Evolutionary conservation across 768 basidiomycete genomes (phyloP).

Genomic region (Podaxis sp.): DNA sequence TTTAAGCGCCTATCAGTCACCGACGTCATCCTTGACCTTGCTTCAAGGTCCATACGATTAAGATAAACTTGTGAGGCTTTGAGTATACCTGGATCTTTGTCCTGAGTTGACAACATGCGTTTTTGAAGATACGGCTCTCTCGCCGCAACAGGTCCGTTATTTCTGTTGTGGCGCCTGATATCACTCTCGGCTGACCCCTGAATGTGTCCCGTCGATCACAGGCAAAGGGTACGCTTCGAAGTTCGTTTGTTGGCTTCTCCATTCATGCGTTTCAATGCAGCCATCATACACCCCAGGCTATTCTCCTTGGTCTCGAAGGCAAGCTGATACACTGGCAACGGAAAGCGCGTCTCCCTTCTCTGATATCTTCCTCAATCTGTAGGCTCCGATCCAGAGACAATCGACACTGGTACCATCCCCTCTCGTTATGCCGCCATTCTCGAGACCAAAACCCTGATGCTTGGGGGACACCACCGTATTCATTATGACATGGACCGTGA

Average conservation of each 20-base stretch:
- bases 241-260: slow-evolving; percentile 1
- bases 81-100: not conserved
- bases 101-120: slow-evolving; percentile 8
- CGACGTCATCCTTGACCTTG: not conserved
- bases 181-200: not conserved
- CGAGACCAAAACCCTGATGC: slow-evolving; percentile 59
- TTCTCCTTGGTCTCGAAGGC: slow-evolving; percentile 81
- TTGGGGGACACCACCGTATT: slow-evolving; percentile 77
- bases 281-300: slow-evolving; percentile 86
- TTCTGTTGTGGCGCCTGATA: not conserved
- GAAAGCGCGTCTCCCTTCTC: slow-evolving; percentile 14
- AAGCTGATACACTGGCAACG: not conserved
- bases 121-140: slow-evolving; percentile 78
- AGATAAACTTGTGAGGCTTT: slow-evolving; percentile 71
- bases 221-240: slow-evolving; percentile 68
- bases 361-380: not conserved
- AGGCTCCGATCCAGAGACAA: slow-evolving; percentile 91
- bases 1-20: slow-evolving; percentile 6
- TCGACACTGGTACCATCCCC: slow-evolving; percentile 83
- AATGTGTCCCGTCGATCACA: slow-evolving; percentile 23
- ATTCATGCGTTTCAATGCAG: slow-evolving; percentile 33
- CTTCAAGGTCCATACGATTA: slow-evolving; percentile 69
- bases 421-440: slow-evolving; percentile 73
- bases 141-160: slow-evolving; percentile 77
- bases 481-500: slow-evolving; percentile 86